Evolutionary conservation across 75 land plant genomes (phyloP).

Genomic region (Gnetum montanum): DNA sequence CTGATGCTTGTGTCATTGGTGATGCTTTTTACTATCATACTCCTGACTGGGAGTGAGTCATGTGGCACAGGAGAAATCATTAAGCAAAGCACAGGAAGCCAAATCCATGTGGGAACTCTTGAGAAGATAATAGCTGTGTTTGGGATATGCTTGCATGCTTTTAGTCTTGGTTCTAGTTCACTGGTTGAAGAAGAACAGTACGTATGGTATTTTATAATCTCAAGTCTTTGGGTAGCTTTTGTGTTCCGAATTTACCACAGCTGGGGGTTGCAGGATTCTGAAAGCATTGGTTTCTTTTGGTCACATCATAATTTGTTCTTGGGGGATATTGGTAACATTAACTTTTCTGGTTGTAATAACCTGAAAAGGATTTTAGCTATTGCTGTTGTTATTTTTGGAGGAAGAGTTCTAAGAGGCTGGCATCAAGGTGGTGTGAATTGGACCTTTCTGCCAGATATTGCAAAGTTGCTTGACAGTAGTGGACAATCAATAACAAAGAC

Average conservation of each 20-base stretch:
- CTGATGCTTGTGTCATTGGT: conserved; percentile 56
- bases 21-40: conserved; percentile 24
- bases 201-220: conserved; percentile 70
- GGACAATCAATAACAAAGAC: conserved; percentile 18
- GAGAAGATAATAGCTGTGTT: conserved; percentile 26
- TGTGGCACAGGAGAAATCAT: not conserved
- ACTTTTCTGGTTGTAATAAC: not conserved
- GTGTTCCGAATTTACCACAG: conserved; percentile 22
- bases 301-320: not conserved
- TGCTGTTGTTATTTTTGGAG: conserved; percentile 39
- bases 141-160: conserved; percentile 44
- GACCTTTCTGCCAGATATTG: conserved; percentile 72
- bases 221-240: conserved; percentile 44
- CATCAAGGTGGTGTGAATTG: conserved; percentile 97
- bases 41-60: conserved; percentile 12
- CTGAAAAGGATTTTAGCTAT: conserved; percentile 14
- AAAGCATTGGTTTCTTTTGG: conserved; percentile 2
- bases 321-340: not conserved
- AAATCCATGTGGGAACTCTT: conserved; percentile 1
- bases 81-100: not conserved
- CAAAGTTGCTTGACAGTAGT: conserved; percentile 56
- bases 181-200: conserved; percentile 95
- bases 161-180: conserved; percentile 76
- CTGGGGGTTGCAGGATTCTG: conserved; percentile 6
- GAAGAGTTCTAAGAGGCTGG: conserved; percentile 77